Conservation (phyloP, 176 grass and related monocot species). For the Oryza officinalis region DNA sequence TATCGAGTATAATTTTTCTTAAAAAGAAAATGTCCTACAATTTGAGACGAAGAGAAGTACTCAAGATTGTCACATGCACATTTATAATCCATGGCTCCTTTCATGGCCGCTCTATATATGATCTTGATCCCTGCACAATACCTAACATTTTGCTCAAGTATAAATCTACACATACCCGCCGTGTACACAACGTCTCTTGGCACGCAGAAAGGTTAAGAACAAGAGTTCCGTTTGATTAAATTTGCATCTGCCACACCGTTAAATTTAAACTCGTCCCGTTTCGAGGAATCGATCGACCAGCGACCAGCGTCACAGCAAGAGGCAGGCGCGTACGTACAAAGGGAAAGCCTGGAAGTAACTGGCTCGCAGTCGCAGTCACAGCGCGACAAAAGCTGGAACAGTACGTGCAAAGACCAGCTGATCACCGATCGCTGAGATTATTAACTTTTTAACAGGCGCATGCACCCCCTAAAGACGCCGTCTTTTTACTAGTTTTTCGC, state of each 20-base stretch:
- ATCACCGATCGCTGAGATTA: neutral
- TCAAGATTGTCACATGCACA: too few species aligned
- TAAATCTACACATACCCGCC: neutral
- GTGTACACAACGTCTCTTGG: constrained; percentile 4
- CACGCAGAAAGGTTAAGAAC: neutral
- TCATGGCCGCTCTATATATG: too few species aligned
- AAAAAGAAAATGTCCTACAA: too few species aligned
- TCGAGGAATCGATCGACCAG: constrained; percentile 9
- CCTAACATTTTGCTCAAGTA: neutral
- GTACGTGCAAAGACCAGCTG: neutral
- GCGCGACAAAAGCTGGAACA: neutral
- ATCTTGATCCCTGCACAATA: neutral
- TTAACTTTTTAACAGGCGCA: neutral
- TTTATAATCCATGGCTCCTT: neutral
- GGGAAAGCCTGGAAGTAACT: neutral
- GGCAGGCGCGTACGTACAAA: constrained; percentile 14
- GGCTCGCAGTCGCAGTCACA: neutral
- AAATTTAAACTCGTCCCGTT: neutral
- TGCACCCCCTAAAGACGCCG: neutral
- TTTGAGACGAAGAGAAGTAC: too few species aligned
- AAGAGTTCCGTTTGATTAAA: neutral
- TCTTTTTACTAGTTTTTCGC: neutral
- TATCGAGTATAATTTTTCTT: too few species aligned
- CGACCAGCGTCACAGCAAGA: constrained; percentile 5
- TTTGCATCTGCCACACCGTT: neutral